Evolutionary conservation across 179 eudicot species (phyloP), one percentile per base, ranked within the genome.

Genomic region (Spergularia azorica): DNA sequence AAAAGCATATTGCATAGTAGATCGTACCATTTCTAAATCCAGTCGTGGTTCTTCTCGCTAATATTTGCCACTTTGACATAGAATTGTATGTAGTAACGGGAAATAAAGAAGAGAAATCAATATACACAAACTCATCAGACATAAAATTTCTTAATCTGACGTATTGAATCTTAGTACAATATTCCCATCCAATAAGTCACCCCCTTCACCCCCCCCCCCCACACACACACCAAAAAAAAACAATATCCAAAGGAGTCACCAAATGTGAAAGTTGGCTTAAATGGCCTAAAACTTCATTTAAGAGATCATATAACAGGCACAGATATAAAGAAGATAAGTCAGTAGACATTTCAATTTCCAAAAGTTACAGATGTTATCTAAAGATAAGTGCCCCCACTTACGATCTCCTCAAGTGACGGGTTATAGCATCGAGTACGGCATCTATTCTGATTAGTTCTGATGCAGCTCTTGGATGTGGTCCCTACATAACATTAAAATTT

Each of bases 401-500:
- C 99, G 83, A 89, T 88, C 84, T 95, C 80, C 68, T 87, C 83
- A 95, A 82, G 83, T 95, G 99, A 38, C 92, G 88, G 61, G 86
- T 76, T 77, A 95, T 87, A 70, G 95, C 94, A 86, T 91, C 90
- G 76, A 87, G 91, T 72, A 89, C 88, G 38, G 96, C 96, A 79
- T 87, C 91, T 70, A 87, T 83, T 80, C 83, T 90, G 79, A 90
- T 84, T 63, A 95, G 92, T 67, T 95, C 97, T 20, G 92, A 90
- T 80, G 98, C 98, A 84, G 92, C 99, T 86, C 77, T 95, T 48
- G 97, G 88, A 78, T 90, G 90, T 41, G 98, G 98, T 72, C 98
- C 99, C 99, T 95, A 80, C 84, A 83, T 59, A 57, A 65, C 57
- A 82, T 57, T 68, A 77, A 79, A 55, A 50, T 46, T 14, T 50